Conservation (phyloP, 148 eudicot species). For the Hydrangea macrophylla region DNA sequence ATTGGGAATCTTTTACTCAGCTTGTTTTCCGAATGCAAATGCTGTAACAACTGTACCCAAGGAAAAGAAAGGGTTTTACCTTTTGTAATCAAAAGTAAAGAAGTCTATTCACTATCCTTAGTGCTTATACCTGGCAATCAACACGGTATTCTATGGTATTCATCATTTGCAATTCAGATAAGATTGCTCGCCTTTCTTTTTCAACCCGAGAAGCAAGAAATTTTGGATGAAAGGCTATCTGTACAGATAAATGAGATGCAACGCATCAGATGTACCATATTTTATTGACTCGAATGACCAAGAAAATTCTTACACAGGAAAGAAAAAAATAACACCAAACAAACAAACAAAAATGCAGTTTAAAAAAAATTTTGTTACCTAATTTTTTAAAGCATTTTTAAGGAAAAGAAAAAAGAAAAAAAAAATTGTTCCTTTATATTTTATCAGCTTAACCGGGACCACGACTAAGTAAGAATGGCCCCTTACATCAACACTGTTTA, state of each 20-base stretch:
- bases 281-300: not conserved
- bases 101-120: conserved; percentile 1
- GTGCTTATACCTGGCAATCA: conserved; percentile 80
- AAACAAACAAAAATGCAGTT: no score
- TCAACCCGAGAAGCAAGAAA: conserved; percentile 96
- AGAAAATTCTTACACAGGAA: no score
- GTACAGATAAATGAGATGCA: conserved; percentile 17
- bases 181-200: conserved; percentile 96
- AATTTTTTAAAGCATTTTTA: no score
- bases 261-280: not conserved
- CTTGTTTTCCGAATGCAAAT: conserved; percentile 99
- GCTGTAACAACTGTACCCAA: conserved; percentile 69
- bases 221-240: conserved; percentile 97
- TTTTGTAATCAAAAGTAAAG: conserved; percentile 3
- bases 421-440: no score
- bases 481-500: no score
- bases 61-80: conserved; percentile 7
- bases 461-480: no score
- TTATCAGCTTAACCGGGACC: no score
- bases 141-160: conserved; percentile 99
- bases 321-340: not conserved
- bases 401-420: no score
- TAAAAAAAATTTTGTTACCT: no score
- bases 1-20: conserved; percentile 94
- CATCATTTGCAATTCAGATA: conserved; percentile 99